These are phyloP conservation scores for Chenopodium album DNA, from an alignment of 148 eudicot genomes.

Conservation along the genomic window DNA sequence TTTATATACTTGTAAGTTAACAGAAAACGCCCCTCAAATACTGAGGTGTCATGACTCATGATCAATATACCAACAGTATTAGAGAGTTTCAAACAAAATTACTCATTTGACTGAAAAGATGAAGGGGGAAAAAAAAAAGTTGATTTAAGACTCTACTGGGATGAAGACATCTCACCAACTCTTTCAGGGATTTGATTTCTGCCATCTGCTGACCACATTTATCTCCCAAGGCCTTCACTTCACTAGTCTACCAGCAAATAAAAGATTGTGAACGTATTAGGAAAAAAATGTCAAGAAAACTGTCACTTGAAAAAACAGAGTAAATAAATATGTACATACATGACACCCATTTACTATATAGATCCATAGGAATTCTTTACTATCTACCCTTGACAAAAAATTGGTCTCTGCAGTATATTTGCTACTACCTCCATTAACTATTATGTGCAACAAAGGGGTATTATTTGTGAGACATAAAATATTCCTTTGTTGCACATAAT, in stretches of 20 bases:
- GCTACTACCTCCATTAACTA: background rate
- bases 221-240: conserved; percentile 55
- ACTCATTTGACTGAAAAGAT: background rate
- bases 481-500: too few relatives aligned
- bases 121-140: background rate
- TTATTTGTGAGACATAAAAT: too few relatives aligned
- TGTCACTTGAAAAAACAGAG: background rate
- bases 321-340: background rate
- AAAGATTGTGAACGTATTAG: conserved; percentile 22
- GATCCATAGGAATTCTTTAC: background rate
- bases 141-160: background rate
- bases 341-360: background rate
- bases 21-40: conserved; percentile 5
- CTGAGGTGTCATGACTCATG: background rate
- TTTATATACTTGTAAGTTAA: conserved; percentile 20
- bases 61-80: conserved; percentile 7
- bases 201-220: conserved; percentile 57
- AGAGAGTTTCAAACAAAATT: background rate
- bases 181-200: conserved; percentile 64
- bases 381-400: background rate
- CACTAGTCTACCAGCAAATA: conserved; percentile 57
- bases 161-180: conserved; percentile 49
- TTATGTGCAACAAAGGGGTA: too few relatives aligned
- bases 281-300: conserved; percentile 6
- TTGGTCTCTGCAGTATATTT: background rate